phyloP scores from a whole-genome alignment of 2,329 filamentous ascomycete genomes.

The Paecilomyces sp. region DNA sequence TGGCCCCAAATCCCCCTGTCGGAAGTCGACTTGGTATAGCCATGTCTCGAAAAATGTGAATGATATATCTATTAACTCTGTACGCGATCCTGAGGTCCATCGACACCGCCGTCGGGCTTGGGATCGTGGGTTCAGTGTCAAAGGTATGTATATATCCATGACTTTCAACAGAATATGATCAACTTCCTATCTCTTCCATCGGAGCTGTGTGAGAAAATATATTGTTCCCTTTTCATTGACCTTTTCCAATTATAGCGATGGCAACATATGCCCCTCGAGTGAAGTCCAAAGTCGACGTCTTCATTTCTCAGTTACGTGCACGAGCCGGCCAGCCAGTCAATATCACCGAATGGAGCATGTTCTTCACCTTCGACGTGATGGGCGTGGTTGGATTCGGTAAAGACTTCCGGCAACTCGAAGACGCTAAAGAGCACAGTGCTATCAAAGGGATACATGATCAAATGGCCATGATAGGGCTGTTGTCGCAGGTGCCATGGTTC shows the following conservation, averaged over 20 bases:
- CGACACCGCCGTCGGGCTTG: constrained; percentile 5
- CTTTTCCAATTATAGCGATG: not conserved
- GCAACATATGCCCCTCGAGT: not conserved
- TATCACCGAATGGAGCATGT: constrained; percentile 10
- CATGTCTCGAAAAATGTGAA: constrained; percentile 6
- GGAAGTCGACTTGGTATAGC: constrained; percentile 9
- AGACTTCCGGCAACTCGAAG: constrained; percentile 15
- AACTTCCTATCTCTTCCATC: too few species aligned
- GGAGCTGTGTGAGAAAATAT: too few species aligned
- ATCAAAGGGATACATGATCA: constrained; percentile 29
- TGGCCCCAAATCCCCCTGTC: constrained; percentile 5
- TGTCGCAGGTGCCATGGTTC: constrained; percentile 23
- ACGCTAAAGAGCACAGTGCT: constrained; percentile 18
- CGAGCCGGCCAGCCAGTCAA: not conserved
- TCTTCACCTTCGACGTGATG: constrained; percentile 16
- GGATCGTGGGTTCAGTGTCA: constrained; percentile 7
- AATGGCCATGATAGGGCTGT: constrained; percentile 24
- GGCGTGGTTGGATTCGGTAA: constrained; percentile 9
- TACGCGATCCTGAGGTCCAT: constrained; percentile 9
- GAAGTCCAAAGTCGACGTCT: not conserved
- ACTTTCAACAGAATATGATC: not conserved
- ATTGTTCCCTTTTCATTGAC: too few species aligned
- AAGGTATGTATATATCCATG: constrained; percentile 5
- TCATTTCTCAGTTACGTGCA: not conserved
- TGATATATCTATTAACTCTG: constrained; percentile 2